Percentiles rank a stretch among this genome's conserved stretches.
phyloP scores from a whole-genome alignment of 73 alveolate species.

The Paramecium primaurelia region DNA sequence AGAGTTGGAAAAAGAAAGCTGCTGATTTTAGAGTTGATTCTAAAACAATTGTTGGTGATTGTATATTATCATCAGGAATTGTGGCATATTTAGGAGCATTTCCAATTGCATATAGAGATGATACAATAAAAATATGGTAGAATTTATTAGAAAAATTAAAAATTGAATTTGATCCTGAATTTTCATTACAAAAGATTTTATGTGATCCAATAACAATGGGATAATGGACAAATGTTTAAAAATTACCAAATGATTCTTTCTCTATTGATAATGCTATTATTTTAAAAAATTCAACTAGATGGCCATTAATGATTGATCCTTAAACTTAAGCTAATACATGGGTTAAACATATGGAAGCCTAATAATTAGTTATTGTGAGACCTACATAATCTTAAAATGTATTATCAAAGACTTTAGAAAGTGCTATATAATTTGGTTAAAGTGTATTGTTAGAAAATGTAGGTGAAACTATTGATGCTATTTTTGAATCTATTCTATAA shows the following conservation, averaged over 20 bases:
- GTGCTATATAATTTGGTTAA: conserved; percentile 89
- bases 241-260: conserved; percentile 95
- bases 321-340: conserved; percentile 97
- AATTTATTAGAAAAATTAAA: conserved; percentile 63
- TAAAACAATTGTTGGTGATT: conserved; percentile 96
- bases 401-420: conserved; percentile 79
- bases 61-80: conserved; percentile 96
- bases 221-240: conserved; percentile 88
- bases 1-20: conserved; percentile 87
- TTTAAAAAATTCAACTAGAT: conserved; percentile 94
- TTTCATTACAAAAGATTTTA: conserved; percentile 80
- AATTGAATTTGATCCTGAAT: conserved; percentile 67
- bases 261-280: conserved; percentile 98
- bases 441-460: conserved; percentile 97
- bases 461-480: conserved; percentile 91
- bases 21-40: conserved; percentile 74
- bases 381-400: conserved; percentile 85
- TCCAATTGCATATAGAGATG: conserved; percentile 92
- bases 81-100: conserved; percentile 99
- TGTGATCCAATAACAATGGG: conserved; percentile 98
- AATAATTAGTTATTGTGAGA: conserved; percentile 72
- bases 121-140: conserved; percentile 92
- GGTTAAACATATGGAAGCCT: conserved; percentile 87
- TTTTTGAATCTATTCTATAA: conserved; percentile 92
- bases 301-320: conserved; percentile 99